Evolutionary conservation across 2,329 filamentous ascomycete genomes (phyloP), one percentile per base, ranked within the genome.

Genomic region (Pestalotiopsis sp.): DNA sequence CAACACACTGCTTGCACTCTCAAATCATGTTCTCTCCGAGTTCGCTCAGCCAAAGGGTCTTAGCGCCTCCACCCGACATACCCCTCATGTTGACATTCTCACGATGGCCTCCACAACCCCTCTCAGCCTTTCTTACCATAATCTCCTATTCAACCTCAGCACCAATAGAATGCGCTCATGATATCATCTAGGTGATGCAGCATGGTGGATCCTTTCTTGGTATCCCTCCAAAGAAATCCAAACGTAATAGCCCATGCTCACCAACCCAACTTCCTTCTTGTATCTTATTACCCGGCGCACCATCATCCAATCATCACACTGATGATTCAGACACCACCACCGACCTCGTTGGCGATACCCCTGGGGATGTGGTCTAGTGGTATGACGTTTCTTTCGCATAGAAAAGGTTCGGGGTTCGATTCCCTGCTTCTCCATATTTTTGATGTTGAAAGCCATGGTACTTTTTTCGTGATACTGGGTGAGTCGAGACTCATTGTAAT

Each of bases 381-480:
- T 69, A 69, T 69, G 68, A 66, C 64, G 64, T 69, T 66, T 66
- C 68, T 61, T 69, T 69, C 65, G 68, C 68, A 69, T 69, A 61
- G 68, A 66, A 66, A 69, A 69, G 68, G 64, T 69, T 64, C 68
- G 40, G 68, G 68, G 68, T 69, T 69, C 68, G 64, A 69, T 69
- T 69, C 68, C 68, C 68, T 52, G 68, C 68, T 45, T 66, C 68
- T 69, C 68, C 68, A 69, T 38, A 12, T 13, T 59, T 36, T 59
- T 59, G 17, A 14, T 52, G 27, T 9, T 31, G 6, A n/a, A 4
- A n/a, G 45, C 45, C 14, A 52, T n/a, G 27, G 6, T 45, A 4
- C 4, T 45, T 17, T 14, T 45, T 45, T 45, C 3, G 41, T 7
- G 17, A 45, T 45, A 45, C 13, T 11, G 6, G 13, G 17, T 45